Percentiles rank a stretch among this genome's conserved stretches.
Conservation (phyloP, 2,329 filamentous ascomycete genomes). For the Aspergillus quadricinctus region DNA sequence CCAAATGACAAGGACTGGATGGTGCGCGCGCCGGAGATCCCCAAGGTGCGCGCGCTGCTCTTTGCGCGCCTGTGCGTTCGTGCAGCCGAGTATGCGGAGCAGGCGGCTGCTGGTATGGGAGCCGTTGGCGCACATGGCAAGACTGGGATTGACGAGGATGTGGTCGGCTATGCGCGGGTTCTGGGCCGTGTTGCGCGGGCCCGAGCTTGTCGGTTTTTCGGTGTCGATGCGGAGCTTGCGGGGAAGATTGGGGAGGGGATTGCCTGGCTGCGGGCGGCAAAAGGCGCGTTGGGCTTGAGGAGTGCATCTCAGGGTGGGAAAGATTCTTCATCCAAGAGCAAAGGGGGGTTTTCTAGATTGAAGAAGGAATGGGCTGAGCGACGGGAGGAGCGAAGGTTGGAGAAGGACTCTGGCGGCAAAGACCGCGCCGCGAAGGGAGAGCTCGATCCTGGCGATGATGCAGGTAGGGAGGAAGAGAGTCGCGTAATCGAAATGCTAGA, state of each 20-base stretch:
- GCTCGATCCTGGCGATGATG: constrained; percentile 62
- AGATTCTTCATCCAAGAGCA: constrained; percentile 34
- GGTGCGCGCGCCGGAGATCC: constrained; percentile 83
- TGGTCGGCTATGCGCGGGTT: constrained; percentile 72
- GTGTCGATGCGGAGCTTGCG: constrained; percentile 78
- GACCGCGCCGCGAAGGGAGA: constrained; percentile 27
- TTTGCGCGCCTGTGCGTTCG: constrained; percentile 85
- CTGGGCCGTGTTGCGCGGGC: constrained; percentile 70
- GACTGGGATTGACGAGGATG: constrained; percentile 53
- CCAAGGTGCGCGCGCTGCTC: constrained; percentile 81
- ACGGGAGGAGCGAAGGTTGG: constrained; percentile 72
- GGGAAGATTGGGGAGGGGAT: constrained; percentile 80
- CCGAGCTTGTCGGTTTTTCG: constrained; percentile 85
- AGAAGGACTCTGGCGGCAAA: constrained; percentile 54
- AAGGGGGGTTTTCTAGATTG: constrained; percentile 47
- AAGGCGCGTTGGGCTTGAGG: constrained; percentile 67
- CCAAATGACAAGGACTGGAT: constrained; percentile 90
- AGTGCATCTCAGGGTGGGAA: constrained; percentile 40
- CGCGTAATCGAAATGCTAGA: constrained; percentile 83
- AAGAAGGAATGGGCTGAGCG: constrained; percentile 73
- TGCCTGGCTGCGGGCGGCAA: constrained; percentile 77
- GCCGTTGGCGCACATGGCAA: constrained; percentile 28
- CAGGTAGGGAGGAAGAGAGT: constrained; percentile 76
- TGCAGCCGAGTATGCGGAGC: constrained; percentile 79
- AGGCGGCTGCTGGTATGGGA: constrained; percentile 55